A percentile compares a stretch with the other conserved stretches of the same genome.
Conservation (phyloP, 352 stramenopile species). For the Phytophthora nicotianae region DNA sequence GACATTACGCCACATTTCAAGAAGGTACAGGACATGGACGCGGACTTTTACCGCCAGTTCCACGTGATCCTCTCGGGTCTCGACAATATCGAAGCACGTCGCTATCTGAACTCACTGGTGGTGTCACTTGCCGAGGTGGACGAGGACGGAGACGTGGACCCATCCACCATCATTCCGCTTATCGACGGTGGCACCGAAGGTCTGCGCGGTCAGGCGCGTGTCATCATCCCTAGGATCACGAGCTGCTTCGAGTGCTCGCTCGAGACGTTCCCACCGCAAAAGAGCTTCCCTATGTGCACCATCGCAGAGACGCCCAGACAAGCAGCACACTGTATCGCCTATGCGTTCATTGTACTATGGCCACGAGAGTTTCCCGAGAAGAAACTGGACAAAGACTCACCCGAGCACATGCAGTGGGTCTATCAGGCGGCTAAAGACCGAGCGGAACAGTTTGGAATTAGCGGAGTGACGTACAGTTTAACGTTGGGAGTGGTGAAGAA, state of each 20-base stretch:
- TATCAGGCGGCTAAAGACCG: conserved; percentile 91
- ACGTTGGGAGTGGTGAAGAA: conserved; percentile 99
- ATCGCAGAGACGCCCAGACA: conserved; percentile 96
- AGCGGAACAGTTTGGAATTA: conserved; percentile 94
- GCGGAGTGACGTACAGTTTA: conserved; percentile 96
- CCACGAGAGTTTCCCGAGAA: conserved; percentile 93
- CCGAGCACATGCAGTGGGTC: conserved; percentile 98
- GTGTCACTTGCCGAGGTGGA: conserved; percentile 93
- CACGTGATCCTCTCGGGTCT: conserved; percentile 96
- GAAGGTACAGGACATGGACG: conserved; percentile 97
- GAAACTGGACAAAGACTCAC: conserved; percentile 96
- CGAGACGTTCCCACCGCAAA: conserved; percentile 96
- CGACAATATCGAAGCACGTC: conserved; percentile 97
- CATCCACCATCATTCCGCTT: conserved; percentile 96
- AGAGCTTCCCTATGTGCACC: conserved; percentile 98
- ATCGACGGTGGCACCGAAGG: conserved; percentile 98
- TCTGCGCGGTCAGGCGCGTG: conserved; percentile 96
- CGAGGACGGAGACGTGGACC: conserved; percentile 74
- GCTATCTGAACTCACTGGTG: conserved; percentile 97
- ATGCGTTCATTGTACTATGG: conserved; percentile 96
- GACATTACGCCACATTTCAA: conserved; percentile 85
- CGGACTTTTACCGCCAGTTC: conserved; percentile 96
- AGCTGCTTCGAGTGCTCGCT: conserved; percentile 99
- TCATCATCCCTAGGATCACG: conserved; percentile 98
- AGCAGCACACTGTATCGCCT: conserved; percentile 98